A percentile compares a stretch with the other conserved stretches of the same genome.
These are phyloP conservation scores for Pyricularia pennisetigena DNA, from an alignment of 2,329 filamentous ascomycete species.

Conservation along the genomic window DNA sequence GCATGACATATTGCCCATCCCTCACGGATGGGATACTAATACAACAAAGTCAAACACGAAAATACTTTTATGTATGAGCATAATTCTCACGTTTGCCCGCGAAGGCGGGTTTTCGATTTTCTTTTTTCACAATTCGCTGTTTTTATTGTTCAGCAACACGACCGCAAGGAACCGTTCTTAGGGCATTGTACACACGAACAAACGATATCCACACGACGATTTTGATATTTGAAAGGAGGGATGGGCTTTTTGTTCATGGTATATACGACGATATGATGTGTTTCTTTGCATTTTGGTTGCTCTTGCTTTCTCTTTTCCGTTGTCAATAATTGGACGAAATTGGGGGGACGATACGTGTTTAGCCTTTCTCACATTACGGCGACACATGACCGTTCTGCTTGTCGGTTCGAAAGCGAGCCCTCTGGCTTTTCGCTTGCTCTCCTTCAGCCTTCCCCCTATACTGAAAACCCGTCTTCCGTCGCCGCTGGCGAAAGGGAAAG, in stretches of 20 bases:
- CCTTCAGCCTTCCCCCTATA: too few relatives aligned
- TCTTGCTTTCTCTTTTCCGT: conserved; percentile 5
- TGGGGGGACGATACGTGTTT: background rate
- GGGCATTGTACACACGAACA: background rate
- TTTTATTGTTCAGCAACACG: background rate
- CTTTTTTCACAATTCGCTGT: background rate
- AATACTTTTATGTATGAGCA: background rate
- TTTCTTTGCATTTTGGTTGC: background rate
- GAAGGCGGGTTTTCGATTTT: background rate
- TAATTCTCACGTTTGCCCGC: background rate
- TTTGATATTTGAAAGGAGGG: background rate
- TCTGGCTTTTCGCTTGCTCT: background rate
- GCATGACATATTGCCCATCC: background rate
- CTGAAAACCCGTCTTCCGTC: background rate
- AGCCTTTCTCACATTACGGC: background rate
- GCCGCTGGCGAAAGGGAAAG: background rate
- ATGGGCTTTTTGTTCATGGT: background rate
- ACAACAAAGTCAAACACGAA: background rate
- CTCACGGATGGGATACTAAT: background rate
- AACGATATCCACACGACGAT: background rate
- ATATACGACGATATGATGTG: conserved; percentile 1
- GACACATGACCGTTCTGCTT: background rate
- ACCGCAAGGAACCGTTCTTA: background rate
- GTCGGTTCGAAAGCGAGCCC: background rate
- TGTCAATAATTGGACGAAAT: background rate